Evolutionary conservation across 2,329 filamentous ascomycete species (phyloP).

Genomic region (Amauroascus verrucosus): DNA sequence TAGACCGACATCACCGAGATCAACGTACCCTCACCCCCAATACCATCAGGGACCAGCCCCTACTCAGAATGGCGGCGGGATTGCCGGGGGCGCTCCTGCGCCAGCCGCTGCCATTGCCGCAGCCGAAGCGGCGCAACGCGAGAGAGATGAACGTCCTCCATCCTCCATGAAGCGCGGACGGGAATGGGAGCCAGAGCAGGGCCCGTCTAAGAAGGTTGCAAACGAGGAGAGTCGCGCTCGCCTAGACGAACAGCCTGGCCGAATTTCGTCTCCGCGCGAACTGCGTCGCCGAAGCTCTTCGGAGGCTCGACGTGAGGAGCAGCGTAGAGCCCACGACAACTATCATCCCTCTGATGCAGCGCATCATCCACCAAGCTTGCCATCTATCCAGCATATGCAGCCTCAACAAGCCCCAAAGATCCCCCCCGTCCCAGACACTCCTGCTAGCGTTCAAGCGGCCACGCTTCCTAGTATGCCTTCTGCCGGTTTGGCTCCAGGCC

Average conservation of each 20-base stretch:
- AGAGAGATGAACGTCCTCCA: slow-evolving; percentile 62
- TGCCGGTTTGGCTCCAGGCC: slow-evolving; percentile 24
- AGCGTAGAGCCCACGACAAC: slow-evolving; percentile 62
- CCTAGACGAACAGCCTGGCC: slow-evolving; percentile 60
- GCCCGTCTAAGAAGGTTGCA: slow-evolving; percentile 64
- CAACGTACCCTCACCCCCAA: slow-evolving; percentile 70
- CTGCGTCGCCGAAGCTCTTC: slow-evolving; percentile 68
- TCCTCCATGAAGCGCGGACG: slow-evolving; percentile 75
- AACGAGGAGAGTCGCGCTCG: slow-evolving; percentile 81
- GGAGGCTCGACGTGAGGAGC: slow-evolving; percentile 56
- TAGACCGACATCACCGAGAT: slow-evolving; percentile 82
- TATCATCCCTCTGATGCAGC: slow-evolving; percentile 91
- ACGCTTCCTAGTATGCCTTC: slow-evolving; percentile 36
- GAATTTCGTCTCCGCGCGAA: slow-evolving; percentile 55
- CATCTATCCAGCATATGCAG: slow-evolving; percentile 40
- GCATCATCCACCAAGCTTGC: slow-evolving; percentile 62
- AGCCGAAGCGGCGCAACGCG: slow-evolving; percentile 57
- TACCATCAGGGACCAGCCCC: slow-evolving; percentile 60
- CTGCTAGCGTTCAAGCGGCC: slow-evolving; percentile 23
- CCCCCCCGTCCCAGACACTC: slow-evolving; percentile 44
- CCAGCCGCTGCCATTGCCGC: slow-evolving; percentile 56
- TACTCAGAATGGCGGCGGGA: slow-evolving; percentile 39
- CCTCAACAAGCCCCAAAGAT: slow-evolving; percentile 45
- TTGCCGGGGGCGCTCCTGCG: slow-evolving; percentile 58
- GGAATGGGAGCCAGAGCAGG: slow-evolving; percentile 82